Evolutionary conservation across 768 basidiomycete genomes (phyloP), one percentile per base, ranked within the genome.

Genomic region (Amanita inopinata): DNA sequence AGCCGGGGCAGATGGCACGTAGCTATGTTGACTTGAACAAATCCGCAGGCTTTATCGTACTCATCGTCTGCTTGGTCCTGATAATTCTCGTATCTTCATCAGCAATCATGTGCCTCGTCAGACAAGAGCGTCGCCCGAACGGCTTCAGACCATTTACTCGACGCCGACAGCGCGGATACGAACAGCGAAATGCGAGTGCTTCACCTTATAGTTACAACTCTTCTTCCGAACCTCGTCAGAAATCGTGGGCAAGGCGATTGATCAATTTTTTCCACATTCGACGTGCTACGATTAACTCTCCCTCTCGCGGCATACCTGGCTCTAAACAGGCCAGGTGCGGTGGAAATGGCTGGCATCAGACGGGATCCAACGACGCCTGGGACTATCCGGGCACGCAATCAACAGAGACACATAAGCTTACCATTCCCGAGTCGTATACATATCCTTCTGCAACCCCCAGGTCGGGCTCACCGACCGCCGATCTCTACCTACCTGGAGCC

Each of bases 281-380:
- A 44, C 12, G n/a, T 5, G 27, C 17, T 4, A 4, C 18, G 27
- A 33, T 17, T 1, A 22, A 40, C 11, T 20, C 27, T 4, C 17
- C 37, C 19, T 1, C 27, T 7, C 23, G 8, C 14, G 35, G 15
- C 24, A 18, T 10, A 24, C 20, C 34, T 22, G 14, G 30, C 12
- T 2, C 23, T 5, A 42, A 33, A 33, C 31, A n/a, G n/a, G n/a
- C 30, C 18, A 6, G 55, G 31, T 52, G 52, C 9, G 45, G 53
- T 47, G 56, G 53, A 35, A 59, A 61, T 34, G 73, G 75, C 20
- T 78, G 76, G 76, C 60, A 75, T 17, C 66, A 66, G 47, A 67
- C 75, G 30, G 62, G 65, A 27, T 70, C 64, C 27, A 59, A 61
- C 27, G 73, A 73, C 43, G 71, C 70, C 46, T 76, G 70, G 68